A percentile compares a stretch with the other conserved stretches of the same genome.
These are phyloP conservation scores for Phytopythium litorale DNA, from an alignment of 352 stramenopile genomes.

Conservation along the genomic window DNA sequence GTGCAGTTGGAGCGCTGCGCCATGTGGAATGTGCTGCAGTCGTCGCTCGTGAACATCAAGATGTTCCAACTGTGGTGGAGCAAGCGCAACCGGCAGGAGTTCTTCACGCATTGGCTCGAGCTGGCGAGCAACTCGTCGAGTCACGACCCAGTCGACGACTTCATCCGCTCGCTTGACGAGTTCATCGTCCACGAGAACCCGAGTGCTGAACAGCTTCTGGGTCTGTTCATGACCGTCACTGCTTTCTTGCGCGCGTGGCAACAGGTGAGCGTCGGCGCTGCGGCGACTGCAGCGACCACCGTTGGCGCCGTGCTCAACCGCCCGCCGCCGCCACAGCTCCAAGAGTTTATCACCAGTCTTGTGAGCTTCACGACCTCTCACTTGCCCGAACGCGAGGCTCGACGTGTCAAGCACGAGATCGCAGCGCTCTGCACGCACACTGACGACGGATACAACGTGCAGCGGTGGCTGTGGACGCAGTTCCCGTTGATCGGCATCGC, in stretches of 20 bases:
- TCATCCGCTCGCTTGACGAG: conserved; percentile 74
- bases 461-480: conserved; percentile 81
- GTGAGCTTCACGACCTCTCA: conserved; percentile 49
- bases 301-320: conserved; percentile 28
- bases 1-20: conserved; percentile 75
- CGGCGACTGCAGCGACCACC: conserved; percentile 14
- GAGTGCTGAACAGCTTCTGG: conserved; percentile 56
- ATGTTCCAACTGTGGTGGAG: conserved; percentile 87
- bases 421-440: conserved; percentile 56
- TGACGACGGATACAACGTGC: conserved; percentile 74
- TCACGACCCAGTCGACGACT: conserved; percentile 78
- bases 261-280: conserved; percentile 29
- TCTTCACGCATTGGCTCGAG: conserved; percentile 79
- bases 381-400: conserved; percentile 45
- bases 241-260: conserved; percentile 78
- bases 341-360: conserved; percentile 70
- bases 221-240: conserved; percentile 73
- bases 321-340: conserved; percentile 57
- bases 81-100: conserved; percentile 74
- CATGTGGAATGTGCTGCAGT: conserved; percentile 64
- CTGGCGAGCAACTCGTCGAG: conserved; percentile 54
- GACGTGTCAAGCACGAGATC: conserved; percentile 55
- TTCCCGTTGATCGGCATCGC: conserved; percentile 79
- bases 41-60: conserved; percentile 74
- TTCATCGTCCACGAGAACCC: conserved; percentile 62